These are phyloP conservation scores for Trichoderma polysporum DNA, from an alignment of 2,329 filamentous ascomycete genomes.

Conservation along the genomic window DNA sequence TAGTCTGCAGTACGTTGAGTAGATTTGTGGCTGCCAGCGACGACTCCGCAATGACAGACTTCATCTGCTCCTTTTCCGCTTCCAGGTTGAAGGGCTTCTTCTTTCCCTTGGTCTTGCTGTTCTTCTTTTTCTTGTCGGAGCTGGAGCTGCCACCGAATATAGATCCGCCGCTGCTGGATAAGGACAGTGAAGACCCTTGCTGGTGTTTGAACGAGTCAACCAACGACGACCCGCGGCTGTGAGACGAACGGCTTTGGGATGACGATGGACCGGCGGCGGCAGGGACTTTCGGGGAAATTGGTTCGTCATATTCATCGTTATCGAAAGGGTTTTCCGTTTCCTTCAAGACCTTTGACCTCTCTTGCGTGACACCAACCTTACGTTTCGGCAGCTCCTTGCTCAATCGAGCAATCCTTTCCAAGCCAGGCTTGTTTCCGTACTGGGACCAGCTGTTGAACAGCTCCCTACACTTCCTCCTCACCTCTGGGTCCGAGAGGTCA, in stretches of 20 bases:
- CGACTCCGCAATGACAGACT: slow-evolving; percentile 83
- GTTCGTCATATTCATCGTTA: slow-evolving; percentile 62
- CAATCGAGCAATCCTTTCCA: slow-evolving; percentile 75
- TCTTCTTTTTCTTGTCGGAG: slow-evolving; percentile 56
- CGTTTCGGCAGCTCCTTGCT: slow-evolving; percentile 67
- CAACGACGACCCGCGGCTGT: slow-evolving; percentile 21
- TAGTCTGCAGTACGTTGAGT: slow-evolving; percentile 79
- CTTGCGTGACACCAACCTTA: slow-evolving; percentile 72
- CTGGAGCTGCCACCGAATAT: slow-evolving; percentile 41
- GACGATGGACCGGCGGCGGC: slow-evolving; percentile 26
- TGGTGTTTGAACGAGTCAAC: slow-evolving; percentile 12
- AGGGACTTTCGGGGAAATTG: slow-evolving; percentile 31
- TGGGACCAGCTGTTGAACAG: slow-evolving; percentile 87
- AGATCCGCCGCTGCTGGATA: slow-evolving; percentile 35
- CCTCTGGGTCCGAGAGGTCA: slow-evolving; percentile 76
- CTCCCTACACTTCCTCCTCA: slow-evolving; percentile 84
- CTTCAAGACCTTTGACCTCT: slow-evolving; percentile 76
- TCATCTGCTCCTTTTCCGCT: slow-evolving; percentile 82
- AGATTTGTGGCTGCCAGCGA: slow-evolving; percentile 91
- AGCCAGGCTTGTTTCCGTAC: slow-evolving; percentile 77
- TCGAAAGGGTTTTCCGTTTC: slow-evolving; percentile 76
- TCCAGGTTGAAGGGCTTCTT: slow-evolving; percentile 75
- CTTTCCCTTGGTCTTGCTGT: slow-evolving; percentile 49
- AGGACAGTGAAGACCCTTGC: neutral
- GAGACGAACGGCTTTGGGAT: slow-evolving; percentile 26